Base-by-base conservation (phyloP, 495 filamentous ascomycete genomes). In the Penicillium waksmanii region DNA sequence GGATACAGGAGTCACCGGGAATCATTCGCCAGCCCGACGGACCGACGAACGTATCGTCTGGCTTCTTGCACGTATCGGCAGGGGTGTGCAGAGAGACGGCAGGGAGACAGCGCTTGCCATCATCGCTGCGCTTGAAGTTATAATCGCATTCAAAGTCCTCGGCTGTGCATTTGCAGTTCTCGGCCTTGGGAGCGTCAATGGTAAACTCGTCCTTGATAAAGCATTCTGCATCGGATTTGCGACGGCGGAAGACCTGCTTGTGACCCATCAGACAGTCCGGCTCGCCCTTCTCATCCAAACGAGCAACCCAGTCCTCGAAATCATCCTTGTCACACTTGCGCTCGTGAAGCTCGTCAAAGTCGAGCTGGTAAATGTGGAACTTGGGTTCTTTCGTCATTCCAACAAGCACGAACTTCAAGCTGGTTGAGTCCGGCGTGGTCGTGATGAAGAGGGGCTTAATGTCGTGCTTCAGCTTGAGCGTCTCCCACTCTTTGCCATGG, bases 121-220 rank as follows among this genome's bases (percentile, higher is more conserved):
- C 84, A n/a, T 87, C 82, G 44, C 78, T 80, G 50, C 77, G 80
- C 44, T 85, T 74, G 68, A 95, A 97, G 69, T 94, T 93, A 78
- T 87, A 96, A 68, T 97, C 92, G 71, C 95, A 98, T 72, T 98
- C 95, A 66, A 91, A 98, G 72, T 98, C 95, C 35, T 81, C 77
- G 11, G 87, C 82, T 0, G 85, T 85, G 76, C 95, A 98, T 19
- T 89, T 82, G 80, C 95, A 98, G 33, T 80, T 71, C 59, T 89
- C 81, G 31, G 83, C 86, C 35, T 84, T 73, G 3, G 87, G 82
- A 17, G 79, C 63, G 1, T 89, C 83, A 58, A 93, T 88, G 65
- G 92, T 84, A 75, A 93, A 97, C 48, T 92, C 85, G 64, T 94
- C 80, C 57, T 89, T 89, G 55, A 97, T 82, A 74, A 96, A 96